Conservation (phyloP, 768 basidiomycete species). For the Lactarius trivialis region DNA sequence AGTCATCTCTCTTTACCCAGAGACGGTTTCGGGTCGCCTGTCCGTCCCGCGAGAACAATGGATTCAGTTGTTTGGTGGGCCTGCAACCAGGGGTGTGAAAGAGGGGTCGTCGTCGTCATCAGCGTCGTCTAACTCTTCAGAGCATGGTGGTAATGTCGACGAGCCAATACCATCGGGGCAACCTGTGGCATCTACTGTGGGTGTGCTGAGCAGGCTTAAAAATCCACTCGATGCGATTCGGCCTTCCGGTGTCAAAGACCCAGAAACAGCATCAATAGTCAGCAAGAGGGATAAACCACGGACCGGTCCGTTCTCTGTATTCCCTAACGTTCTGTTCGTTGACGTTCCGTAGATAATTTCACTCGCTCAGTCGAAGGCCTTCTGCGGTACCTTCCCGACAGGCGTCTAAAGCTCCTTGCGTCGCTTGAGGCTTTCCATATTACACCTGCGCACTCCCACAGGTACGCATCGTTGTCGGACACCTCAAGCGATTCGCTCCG, state of each 20-base stretch:
- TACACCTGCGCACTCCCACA: conserved; percentile 62
- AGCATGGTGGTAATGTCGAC: conserved; percentile 7
- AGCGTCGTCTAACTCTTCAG: conserved; percentile 11
- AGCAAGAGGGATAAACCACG: conserved; percentile 20
- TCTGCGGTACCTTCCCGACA: conserved; percentile 80
- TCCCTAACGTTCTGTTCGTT: neutral
- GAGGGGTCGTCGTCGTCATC: conserved; percentile 25
- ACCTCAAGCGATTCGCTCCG: conserved; percentile 71
- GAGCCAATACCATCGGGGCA: conserved; percentile 8
- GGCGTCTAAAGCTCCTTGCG: conserved; percentile 77
- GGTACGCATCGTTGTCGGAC: conserved; percentile 64
- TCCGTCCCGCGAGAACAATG: conserved; percentile 61
- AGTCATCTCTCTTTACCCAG: conserved; percentile 84
- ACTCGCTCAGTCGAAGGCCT: conserved; percentile 80
- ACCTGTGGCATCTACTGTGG: conserved; percentile 27
- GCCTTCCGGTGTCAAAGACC: conserved; percentile 45
- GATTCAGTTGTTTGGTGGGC: conserved; percentile 83
- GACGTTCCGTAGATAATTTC: conserved; percentile 42
- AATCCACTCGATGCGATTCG: conserved; percentile 51
- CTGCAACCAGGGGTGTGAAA: conserved; percentile 28
- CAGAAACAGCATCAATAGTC: conserved; percentile 50
- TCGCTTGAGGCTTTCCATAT: conserved; percentile 66
- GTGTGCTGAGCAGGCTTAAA: conserved; percentile 47
- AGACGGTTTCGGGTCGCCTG: conserved; percentile 72
- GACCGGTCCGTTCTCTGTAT: conserved; percentile 26